Conservation (phyloP, 192 early-diverging fungal genomes). For the Phycomyces blakesleeanus region DNA sequence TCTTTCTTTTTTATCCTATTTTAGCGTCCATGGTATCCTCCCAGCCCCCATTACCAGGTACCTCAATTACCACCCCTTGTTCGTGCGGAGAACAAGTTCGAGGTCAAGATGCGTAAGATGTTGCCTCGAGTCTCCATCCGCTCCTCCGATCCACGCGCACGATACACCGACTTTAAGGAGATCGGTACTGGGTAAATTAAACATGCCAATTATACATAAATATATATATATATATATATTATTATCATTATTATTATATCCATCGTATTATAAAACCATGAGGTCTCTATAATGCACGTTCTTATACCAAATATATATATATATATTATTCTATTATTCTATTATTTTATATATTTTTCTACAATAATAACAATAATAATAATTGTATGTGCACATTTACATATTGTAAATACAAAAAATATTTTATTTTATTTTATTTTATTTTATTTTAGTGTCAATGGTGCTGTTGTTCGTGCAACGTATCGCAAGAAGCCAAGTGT, state of each 20-base stretch:
- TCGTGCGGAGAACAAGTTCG: constrained; percentile 32
- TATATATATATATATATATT: constrained; percentile 3
- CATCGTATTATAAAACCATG: too few relatives aligned
- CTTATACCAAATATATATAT: not conserved
- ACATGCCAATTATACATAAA: not conserved
- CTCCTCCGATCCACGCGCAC: constrained; percentile 16
- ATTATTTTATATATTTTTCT: too few relatives aligned
- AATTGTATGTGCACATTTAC: too few relatives aligned
- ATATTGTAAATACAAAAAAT: too few relatives aligned
- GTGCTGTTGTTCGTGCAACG: constrained; percentile 34
- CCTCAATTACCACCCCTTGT: constrained; percentile 29
- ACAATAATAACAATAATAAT: too few relatives aligned
- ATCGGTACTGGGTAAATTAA: constrained; percentile 26
- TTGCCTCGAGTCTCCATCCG: constrained; percentile 19
- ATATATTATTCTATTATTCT: too few relatives aligned
- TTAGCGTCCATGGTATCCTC: constrained; percentile 35
- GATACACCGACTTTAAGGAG: constrained; percentile 30
- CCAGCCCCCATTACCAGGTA: constrained; percentile 28
- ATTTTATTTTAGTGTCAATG: constrained; percentile 36
- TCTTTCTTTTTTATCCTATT: too few relatives aligned
- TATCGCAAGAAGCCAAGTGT: constrained; percentile 26
- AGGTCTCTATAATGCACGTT: not conserved
- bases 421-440: too few relatives aligned
- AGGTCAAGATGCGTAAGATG: constrained; percentile 25
- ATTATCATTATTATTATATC: too few relatives aligned